Evolutionary conservation across 164 flowering plant species (phyloP).

Genomic region (Vitis rotundifolia): DNA sequence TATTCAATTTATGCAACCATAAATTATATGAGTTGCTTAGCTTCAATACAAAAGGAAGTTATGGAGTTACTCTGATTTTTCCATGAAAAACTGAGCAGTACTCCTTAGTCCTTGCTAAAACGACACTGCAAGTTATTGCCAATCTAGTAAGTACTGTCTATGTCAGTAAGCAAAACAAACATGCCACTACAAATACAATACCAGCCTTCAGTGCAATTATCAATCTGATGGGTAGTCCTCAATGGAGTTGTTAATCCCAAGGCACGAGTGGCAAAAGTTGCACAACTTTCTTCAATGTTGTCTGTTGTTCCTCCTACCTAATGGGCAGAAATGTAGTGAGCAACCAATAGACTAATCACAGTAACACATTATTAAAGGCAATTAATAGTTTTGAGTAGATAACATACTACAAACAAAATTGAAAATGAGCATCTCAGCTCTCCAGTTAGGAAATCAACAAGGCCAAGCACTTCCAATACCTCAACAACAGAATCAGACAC

Average conservation of each 20-base stretch:
- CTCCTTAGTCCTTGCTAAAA: conserved; percentile 81
- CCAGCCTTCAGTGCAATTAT: conserved; percentile 98
- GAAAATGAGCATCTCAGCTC: no score
- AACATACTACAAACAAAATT: no score
- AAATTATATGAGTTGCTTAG: no score
- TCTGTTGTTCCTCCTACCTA: conserved; percentile 96
- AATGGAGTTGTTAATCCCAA: conserved; percentile 66
- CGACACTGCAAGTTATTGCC: conserved; percentile 61
- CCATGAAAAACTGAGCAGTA: conserved; percentile 89
- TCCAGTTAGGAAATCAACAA: no score
- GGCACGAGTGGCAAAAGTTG: conserved; percentile 87
- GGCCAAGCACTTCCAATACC: no score
- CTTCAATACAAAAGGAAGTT: not conserved
- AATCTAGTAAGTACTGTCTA: conserved; percentile 12
- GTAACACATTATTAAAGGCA: no score
- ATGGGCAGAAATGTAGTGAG: not conserved
- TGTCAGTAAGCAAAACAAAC: not conserved
- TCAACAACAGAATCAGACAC: no score
- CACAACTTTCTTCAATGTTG: conserved; percentile 94
- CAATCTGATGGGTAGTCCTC: conserved; percentile 94
- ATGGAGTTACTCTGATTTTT: conserved; percentile 73
- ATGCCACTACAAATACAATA: conserved; percentile 23
- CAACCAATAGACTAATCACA: not conserved
- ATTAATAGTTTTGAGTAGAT: no score
- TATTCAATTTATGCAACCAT: no score